These are phyloP conservation scores for Fistulifera pelliculosa DNA, from an alignment of 108 stramenopile genomes.

Conservation along the genomic window DNA sequence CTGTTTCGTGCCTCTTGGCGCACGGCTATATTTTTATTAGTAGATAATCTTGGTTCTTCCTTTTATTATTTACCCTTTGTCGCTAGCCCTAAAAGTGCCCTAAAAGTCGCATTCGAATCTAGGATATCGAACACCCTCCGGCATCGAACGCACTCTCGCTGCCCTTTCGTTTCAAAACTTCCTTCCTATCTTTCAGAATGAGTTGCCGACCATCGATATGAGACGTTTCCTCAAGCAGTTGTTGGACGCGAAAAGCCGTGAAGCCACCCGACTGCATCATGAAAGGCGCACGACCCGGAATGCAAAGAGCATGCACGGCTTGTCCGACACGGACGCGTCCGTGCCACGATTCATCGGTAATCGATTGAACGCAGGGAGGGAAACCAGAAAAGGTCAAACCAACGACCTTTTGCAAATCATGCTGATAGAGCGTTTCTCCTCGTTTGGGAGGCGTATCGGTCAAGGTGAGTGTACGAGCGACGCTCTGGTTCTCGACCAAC, in stretches of 20 bases:
- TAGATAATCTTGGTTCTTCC: too few relatives aligned
- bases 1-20: too few relatives aligned
- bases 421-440: too few relatives aligned
- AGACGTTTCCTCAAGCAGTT: constrained; percentile 1
- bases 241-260: constrained; percentile 1
- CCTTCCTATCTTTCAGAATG: constrained; percentile 7
- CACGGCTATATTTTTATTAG: too few relatives aligned
- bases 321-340: constrained; percentile 12
- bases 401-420: too few relatives aligned
- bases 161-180: background rate
- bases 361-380: too few relatives aligned
- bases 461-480: background rate
- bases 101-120: too few relatives aligned
- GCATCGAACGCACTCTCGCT: background rate
- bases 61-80: too few relatives aligned
- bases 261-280: constrained; percentile 15
- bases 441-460: background rate
- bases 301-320: constrained; percentile 12
- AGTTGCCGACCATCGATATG: constrained; percentile 11
- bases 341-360: background rate
- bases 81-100: too few relatives aligned
- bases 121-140: background rate
- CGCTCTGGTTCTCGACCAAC: background rate
- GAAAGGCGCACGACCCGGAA: constrained; percentile 11
- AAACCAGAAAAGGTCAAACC: too few relatives aligned